These are phyloP conservation scores for Plasmodium gonderi DNA, from an alignment of 169 alveolate genomes.

Conservation along the genomic window DNA sequence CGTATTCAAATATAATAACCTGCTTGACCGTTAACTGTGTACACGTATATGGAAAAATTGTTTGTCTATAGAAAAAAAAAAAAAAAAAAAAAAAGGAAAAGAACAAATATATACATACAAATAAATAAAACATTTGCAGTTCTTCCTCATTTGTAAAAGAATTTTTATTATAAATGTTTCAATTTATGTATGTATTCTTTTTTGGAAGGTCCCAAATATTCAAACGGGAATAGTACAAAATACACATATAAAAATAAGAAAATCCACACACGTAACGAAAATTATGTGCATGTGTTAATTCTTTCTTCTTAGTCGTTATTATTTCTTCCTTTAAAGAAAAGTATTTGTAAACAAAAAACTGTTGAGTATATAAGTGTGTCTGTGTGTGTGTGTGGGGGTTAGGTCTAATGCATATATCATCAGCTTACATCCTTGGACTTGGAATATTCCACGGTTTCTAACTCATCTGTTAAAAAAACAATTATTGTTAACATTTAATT, in stretches of 20 bases:
- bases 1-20: slow-evolving; percentile 4
- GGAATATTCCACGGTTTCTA: slow-evolving; percentile 23
- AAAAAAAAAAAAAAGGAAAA: background rate
- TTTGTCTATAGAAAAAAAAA: slow-evolving; percentile 14
- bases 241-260: no score
- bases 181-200: background rate
- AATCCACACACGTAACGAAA: background rate
- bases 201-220: background rate
- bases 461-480: slow-evolving; percentile 25
- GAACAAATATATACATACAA: background rate
- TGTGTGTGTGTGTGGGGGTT: no score
- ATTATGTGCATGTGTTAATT: background rate
- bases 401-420: background rate
- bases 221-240: no score
- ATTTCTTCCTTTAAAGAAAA: slow-evolving; percentile 1
- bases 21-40: slow-evolving; percentile 11
- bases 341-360: background rate
- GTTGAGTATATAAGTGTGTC: background rate
- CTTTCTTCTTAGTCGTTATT: background rate
- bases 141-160: background rate
- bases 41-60: slow-evolving; percentile 59
- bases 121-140: background rate
- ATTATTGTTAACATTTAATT: background rate
- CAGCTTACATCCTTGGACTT: slow-evolving; percentile 27
- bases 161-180: background rate